Base-by-base conservation (phyloP, 1,284 basidiomycete species). In the Ceratobasidium theobromae region DNA sequence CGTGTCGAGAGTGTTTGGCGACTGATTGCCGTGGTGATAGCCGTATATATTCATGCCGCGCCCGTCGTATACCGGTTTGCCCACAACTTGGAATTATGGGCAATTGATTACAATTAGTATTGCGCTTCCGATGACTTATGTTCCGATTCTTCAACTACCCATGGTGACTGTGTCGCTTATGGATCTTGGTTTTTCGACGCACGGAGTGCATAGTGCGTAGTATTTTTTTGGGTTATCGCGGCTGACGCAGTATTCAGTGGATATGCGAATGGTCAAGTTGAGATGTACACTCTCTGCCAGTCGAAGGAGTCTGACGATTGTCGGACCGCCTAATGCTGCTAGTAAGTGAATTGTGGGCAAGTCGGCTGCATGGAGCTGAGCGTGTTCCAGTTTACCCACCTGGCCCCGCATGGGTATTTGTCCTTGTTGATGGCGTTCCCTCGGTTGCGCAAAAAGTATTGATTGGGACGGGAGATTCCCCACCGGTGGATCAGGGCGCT, bases 151-250 rank as follows among this genome's bases (percentile, higher is more conserved):
- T 9, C 25, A 51, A 21, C 81, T 51, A 75, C 81, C 71, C 80
- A 80, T 67, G 83, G 52, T 90, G 48, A 84, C 82, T 64, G 90
- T 91, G n/a, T 82, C 92, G 48, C 75, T 96, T 69, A 84, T 95
- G 73, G 84, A 93, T 65, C 77, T 90, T 30, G 90, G 89, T 9
- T 91, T 80, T 72, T 82, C 89, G 41, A 95, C 92, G 1, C 93
- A 95, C 78, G 84, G 84, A 16, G 46, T 60, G 11, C 57, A 58
- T 46, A 58, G 54, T 57, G 18, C 18, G 41, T 46, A n/a, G 27
- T 43, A 21, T 16, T 11, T 9, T 45, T 6, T 5, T 21, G n/a
- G n/a, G n/a, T n/a, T n/a, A n/a, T n/a, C n/a, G n/a, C n/a, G n/a
- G n/a, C n/a, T n/a, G n/a, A n/a, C n/a, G n/a, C n/a, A n/a, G n/a